Percentiles rank a stretch among this genome's conserved stretches.
phyloP scores from a whole-genome alignment of 1,139 yeast genomes.

The Pneumocystis canis region DNA sequence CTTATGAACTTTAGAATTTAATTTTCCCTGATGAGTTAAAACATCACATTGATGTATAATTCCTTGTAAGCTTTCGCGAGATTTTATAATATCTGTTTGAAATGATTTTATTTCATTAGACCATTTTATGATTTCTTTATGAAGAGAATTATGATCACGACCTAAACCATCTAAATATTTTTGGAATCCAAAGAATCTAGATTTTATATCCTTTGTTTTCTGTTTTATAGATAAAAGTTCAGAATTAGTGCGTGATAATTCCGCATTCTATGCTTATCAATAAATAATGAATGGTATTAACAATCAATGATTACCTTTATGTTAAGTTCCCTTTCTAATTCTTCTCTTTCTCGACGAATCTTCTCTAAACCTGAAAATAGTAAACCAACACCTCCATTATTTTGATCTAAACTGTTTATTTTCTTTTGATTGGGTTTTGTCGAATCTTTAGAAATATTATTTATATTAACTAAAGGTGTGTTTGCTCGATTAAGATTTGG shows the following conservation, averaged over 20 bases:
- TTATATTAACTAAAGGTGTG: neutral
- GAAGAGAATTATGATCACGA: neutral
- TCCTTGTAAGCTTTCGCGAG: neutral
- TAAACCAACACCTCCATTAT: neutral
- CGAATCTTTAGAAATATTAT: neutral
- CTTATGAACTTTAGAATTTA: neutral
- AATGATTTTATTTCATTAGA: neutral
- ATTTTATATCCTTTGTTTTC: neutral
- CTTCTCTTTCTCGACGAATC: neutral
- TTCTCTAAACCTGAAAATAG: neutral
- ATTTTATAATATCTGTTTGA: neutral
- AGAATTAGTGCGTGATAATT: neutral
- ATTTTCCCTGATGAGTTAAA: neutral
- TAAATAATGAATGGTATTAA: neutral
- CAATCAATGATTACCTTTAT: neutral
- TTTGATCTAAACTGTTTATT: neutral
- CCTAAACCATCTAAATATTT: conserved; percentile 1
- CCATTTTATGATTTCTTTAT: conserved; percentile 1
- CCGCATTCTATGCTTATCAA: neutral
- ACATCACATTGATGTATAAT: neutral
- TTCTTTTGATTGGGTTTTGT: neutral
- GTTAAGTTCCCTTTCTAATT: neutral
- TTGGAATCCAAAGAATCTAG: neutral
- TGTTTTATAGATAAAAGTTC: neutral
- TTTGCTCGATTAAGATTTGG: neutral